A percentile compares a stretch with the other conserved stretches of the same genome.
These are phyloP conservation scores for Sphaerostilbella broomeana DNA, from an alignment of 2,329 filamentous ascomycete genomes.

Conservation along the genomic window DNA sequence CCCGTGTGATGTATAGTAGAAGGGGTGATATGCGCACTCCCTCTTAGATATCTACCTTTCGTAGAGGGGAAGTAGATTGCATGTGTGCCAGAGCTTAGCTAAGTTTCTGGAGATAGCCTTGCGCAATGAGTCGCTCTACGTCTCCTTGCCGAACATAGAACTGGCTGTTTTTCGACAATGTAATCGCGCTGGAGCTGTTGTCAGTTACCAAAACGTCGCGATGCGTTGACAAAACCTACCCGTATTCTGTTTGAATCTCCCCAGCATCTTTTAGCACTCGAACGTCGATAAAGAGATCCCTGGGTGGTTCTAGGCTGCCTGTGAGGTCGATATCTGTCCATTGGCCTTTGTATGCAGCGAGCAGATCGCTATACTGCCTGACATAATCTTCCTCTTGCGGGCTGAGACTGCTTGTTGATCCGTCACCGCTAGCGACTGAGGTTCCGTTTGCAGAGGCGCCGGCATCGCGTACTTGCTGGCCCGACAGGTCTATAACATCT, in stretches of 20 bases:
- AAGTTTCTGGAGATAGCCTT: conserved; percentile 90
- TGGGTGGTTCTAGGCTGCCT: conserved; percentile 87
- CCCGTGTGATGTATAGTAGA: no score
- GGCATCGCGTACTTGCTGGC: conserved; percentile 45
- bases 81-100: conserved; percentile 47
- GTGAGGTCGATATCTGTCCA: conserved; percentile 98
- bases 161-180: conserved; percentile 94
- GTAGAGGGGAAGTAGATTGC: no score
- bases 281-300: conserved; percentile 94
- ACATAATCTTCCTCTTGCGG: conserved; percentile 97
- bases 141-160: conserved; percentile 95
- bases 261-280: conserved; percentile 93
- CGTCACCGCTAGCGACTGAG: conserved; percentile 36
- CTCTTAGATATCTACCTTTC: no score
- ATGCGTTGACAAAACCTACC: conserved; percentile 50
- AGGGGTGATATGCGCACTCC: no score
- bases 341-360: conserved; percentile 95
- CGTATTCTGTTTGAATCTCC: conserved; percentile 98
- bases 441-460: conserved; percentile 27
- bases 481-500: conserved; percentile 68
- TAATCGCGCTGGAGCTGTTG: conserved; percentile 64
- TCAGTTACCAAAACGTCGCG: conserved; percentile 8
- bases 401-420: conserved; percentile 68
- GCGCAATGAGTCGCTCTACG: conserved; percentile 87
- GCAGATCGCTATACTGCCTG: conserved; percentile 79